phyloP scores from a whole-genome alignment of 1,284 basidiomycete species.

The Coriolopsis trogii region DNA sequence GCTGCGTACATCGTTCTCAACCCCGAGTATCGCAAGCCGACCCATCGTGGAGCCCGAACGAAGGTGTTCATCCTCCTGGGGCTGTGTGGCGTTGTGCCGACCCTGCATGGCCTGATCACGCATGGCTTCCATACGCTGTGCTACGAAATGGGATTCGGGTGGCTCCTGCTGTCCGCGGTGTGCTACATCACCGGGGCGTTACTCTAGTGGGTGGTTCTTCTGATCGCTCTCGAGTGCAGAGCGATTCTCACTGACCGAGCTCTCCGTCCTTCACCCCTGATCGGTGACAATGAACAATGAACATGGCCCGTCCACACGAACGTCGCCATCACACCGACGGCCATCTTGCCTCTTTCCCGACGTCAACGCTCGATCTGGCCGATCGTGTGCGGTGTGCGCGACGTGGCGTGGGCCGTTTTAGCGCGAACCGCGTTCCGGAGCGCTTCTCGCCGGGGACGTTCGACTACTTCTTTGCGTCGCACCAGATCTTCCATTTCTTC shows the following conservation, averaged over 20 bases:
- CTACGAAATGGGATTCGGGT: conserved; percentile 68
- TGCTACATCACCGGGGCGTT: conserved; percentile 80
- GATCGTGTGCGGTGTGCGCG: no score
- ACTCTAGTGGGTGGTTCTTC: conserved; percentile 68
- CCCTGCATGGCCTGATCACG: conserved; percentile 63
- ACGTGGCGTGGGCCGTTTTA: no score
- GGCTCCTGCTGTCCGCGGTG: conserved; percentile 67
- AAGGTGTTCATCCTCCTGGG: conserved; percentile 83
- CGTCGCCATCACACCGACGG: background rate
- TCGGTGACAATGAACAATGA: no score
- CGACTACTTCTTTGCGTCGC: conserved; percentile 80
- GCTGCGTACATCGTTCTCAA: conserved; percentile 80
- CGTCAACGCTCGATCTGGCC: no score
- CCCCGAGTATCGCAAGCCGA: conserved; percentile 77
- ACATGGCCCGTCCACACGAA: background rate
- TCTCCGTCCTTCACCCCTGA: background rate
- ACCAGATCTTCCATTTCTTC: conserved; percentile 87
- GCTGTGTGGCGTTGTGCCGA: conserved; percentile 71
- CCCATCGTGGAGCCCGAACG: conserved; percentile 80
- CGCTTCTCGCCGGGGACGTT: conserved; percentile 77
- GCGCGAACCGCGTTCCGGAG: conserved; percentile 85
- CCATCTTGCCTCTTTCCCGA: background rate
- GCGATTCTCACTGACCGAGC: conserved; percentile 8
- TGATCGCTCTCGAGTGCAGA: background rate
- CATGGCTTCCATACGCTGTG: conserved; percentile 61